These are phyloP conservation scores for Nelumbo lutea DNA, from an alignment of 164 flowering plant species.

Conservation along the genomic window DNA sequence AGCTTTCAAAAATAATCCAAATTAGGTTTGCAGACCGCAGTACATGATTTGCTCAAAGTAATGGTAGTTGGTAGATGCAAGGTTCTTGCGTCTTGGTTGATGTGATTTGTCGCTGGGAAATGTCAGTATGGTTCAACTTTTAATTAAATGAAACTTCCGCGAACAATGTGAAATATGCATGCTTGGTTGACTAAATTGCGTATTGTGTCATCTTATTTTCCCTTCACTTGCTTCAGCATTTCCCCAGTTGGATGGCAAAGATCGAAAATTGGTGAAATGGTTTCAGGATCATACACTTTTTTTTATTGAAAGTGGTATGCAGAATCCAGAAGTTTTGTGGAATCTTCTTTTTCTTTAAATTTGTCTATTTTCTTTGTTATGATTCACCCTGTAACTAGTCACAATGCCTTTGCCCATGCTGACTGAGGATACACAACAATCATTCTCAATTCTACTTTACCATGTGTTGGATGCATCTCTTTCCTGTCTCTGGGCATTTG, in stretches of 20 bases:
- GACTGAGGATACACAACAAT: background rate
- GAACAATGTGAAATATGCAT: background rate
- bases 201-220: background rate
- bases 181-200: background rate
- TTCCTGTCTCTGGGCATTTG: too few relatives aligned
- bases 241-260: conserved; percentile 36
- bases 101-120: conserved; percentile 2
- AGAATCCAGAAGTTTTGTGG: too few relatives aligned
- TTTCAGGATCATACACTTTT: too few relatives aligned
- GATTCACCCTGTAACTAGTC: background rate
- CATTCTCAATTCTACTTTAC: background rate
- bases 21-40: conserved; percentile 47
- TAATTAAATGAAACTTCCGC: background rate
- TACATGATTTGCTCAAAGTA: conserved; percentile 49
- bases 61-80: conserved; percentile 26
- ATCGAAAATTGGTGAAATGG: background rate
- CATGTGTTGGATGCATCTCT: background rate
- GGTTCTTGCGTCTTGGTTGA: conserved; percentile 33
- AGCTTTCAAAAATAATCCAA: background rate
- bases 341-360: background rate
- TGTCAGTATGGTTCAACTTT: background rate
- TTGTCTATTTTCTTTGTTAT: background rate
- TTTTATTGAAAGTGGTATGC: too few relatives aligned
- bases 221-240: conserved; percentile 32
- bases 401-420: background rate